A percentile compares a stretch with the other conserved stretches of the same genome.
phyloP scores from a whole-genome alignment of 768 basidiomycete genomes.

The Holtermannia corniformis region DNA sequence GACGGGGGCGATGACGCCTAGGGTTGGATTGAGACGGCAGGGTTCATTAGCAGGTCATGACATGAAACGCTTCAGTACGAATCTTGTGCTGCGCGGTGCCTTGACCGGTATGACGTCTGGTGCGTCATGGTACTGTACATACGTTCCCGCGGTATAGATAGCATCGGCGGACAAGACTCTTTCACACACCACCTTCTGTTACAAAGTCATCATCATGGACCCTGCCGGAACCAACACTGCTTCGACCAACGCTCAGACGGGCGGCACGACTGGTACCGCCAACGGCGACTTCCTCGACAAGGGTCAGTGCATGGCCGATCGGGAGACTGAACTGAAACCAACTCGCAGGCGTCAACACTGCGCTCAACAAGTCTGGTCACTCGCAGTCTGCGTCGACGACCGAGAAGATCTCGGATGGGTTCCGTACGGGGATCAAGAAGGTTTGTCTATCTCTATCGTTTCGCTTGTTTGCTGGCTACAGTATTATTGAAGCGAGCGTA shows the following conservation, averaged over 20 bases:
- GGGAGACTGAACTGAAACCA: constrained; percentile 1
- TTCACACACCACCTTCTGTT: not conserved
- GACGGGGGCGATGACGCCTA: not conserved
- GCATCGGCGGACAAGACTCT: too few species aligned
- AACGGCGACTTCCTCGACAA: constrained; percentile 3
- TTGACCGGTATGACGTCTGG: too few species aligned
- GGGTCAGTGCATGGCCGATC: not conserved
- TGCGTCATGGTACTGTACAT: too few species aligned
- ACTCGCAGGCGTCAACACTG: constrained; percentile 18
- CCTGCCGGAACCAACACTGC: not conserved
- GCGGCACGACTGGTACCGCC: not conserved
- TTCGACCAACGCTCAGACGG: not conserved
- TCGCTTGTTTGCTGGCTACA: not conserved
- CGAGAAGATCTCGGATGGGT: constrained; percentile 31
- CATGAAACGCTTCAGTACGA: not conserved
- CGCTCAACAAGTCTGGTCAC: constrained; percentile 15
- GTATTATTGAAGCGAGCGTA: too few species aligned
- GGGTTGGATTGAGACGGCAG: not conserved
- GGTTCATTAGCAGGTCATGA: not conserved
- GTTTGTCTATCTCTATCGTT: not conserved
- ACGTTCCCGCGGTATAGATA: too few species aligned
- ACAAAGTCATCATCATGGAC: not conserved
- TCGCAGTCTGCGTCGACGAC: constrained; percentile 15
- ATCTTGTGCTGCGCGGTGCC: too few species aligned
- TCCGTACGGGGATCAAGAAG: constrained; percentile 27